Percentiles rank a stretch among this genome's conserved stretches.
Evolutionary conservation across 176 grass and related monocot genomes (phyloP).

Genomic region (Luzula sylvatica): DNA sequence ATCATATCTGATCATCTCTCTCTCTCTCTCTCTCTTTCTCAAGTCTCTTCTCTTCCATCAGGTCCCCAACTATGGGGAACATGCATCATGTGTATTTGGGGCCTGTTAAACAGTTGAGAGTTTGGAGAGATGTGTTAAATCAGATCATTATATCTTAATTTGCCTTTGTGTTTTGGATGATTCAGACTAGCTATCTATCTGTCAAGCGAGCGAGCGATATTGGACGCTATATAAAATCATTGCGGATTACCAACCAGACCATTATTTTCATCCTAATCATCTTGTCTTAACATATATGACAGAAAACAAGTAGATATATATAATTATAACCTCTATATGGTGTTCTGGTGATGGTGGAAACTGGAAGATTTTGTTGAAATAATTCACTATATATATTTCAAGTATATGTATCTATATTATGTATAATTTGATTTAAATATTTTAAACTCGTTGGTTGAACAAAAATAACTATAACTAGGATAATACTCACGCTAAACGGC

Average conservation of each 20-base stretch:
- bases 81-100: constrained; percentile 17
- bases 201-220: constrained; percentile 2
- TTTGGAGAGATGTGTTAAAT: neutral
- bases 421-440: too few relatives aligned
- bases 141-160: neutral
- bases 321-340: too few relatives aligned
- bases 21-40: neutral
- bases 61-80: neutral
- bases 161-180: neutral
- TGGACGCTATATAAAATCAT: neutral
- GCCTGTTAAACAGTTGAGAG: neutral
- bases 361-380: too few relatives aligned
- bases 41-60: neutral
- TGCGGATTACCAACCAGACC: constrained; percentile 8
- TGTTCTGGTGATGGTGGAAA: too few relatives aligned
- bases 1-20: neutral
- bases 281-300: neutral
- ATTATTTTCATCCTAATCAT: neutral
- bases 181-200: constrained; percentile 6
- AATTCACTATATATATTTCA: too few relatives aligned
- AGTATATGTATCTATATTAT: too few relatives aligned
- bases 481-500: too few relatives aligned
- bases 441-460: too few relatives aligned
- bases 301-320: neutral
- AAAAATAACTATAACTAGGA: too few relatives aligned